Conservation (phyloP, 2,329 filamentous ascomycete genomes). For the Lachnellula subtilissima region DNA sequence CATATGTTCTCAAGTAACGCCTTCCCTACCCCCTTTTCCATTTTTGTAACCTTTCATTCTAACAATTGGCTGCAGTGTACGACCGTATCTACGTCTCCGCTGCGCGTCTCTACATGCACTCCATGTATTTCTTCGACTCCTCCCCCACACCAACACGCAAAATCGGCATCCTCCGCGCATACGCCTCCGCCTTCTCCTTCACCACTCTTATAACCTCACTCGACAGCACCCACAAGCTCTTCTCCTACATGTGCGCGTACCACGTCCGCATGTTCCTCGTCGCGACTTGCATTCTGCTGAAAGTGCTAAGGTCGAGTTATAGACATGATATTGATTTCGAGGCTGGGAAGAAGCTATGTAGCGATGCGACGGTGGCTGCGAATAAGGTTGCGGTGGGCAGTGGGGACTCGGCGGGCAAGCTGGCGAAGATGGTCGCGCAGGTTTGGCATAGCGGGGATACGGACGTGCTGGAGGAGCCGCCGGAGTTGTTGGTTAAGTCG, state of each 20-base stretch:
- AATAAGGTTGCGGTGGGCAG: background rate
- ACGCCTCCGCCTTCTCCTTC: constrained; percentile 1
- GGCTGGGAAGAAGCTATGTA: constrained; percentile 3
- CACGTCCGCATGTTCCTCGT: constrained; percentile 1
- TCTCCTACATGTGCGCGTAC: constrained; percentile 5
- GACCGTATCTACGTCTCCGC: constrained; percentile 9
- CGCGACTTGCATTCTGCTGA: constrained; percentile 7
- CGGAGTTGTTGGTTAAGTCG: constrained; percentile 4
- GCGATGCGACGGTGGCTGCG: background rate
- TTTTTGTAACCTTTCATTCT: background rate
- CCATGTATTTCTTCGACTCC: constrained; percentile 23
- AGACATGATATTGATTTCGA: constrained; percentile 3
- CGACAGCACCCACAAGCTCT: constrained; percentile 1
- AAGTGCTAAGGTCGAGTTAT: constrained; percentile 11
- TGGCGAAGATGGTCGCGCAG: constrained; percentile 6
- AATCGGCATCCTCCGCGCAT: constrained; percentile 10
- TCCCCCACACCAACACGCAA: constrained; percentile 1
- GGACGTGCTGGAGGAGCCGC: background rate
- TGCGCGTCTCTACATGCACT: constrained; percentile 21
- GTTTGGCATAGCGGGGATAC: constrained; percentile 8
- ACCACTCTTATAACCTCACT: constrained; percentile 4
- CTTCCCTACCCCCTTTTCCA: background rate
- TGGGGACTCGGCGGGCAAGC: constrained; percentile 6
- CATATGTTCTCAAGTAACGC: background rate
- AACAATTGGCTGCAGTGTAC: background rate